phyloP scores from a whole-genome alignment of 1,284 basidiomycete genomes.

The Ustilago trichophora region DNA sequence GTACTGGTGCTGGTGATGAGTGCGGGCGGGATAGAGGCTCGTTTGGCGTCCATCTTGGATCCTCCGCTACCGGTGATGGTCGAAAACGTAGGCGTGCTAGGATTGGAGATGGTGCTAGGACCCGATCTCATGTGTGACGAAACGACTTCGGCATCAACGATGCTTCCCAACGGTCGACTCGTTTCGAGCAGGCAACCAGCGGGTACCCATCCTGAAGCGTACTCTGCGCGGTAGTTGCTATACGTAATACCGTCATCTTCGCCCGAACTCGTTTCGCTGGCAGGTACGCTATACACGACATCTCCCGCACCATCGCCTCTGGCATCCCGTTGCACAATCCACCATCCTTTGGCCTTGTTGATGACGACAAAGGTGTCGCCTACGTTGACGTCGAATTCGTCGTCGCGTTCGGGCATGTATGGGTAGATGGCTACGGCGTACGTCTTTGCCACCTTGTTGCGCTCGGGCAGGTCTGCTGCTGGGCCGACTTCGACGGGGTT shows the following conservation, averaged over 20 bases:
- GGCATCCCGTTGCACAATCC: conserved; percentile 91
- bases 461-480: conserved; percentile 39
- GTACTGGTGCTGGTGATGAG: conserved; percentile 93
- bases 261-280: conserved; percentile 69
- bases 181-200: conserved; percentile 90
- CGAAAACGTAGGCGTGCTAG: conserved; percentile 36
- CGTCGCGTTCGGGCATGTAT: conserved; percentile 94
- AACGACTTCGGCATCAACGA: conserved; percentile 25
- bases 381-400: conserved; percentile 96
- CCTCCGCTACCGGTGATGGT: neutral
- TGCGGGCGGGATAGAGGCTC: conserved; percentile 78
- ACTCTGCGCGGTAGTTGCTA: conserved; percentile 38
- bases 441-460: conserved; percentile 61
- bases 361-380: conserved; percentile 81
- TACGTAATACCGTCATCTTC: conserved; percentile 38
- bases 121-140: conserved; percentile 6
- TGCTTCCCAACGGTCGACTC: conserved; percentile 66
- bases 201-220: conserved; percentile 66
- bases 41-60: conserved; percentile 21
- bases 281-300: conserved; percentile 77
- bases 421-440: conserved; percentile 92
- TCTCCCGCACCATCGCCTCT: conserved; percentile 79
- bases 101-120: conserved; percentile 35
- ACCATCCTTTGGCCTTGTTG: conserved; percentile 95
- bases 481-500: conserved; percentile 51